phyloP scores from a whole-genome alignment of 1,284 basidiomycete genomes.

The Marasmius fiardii region DNA sequence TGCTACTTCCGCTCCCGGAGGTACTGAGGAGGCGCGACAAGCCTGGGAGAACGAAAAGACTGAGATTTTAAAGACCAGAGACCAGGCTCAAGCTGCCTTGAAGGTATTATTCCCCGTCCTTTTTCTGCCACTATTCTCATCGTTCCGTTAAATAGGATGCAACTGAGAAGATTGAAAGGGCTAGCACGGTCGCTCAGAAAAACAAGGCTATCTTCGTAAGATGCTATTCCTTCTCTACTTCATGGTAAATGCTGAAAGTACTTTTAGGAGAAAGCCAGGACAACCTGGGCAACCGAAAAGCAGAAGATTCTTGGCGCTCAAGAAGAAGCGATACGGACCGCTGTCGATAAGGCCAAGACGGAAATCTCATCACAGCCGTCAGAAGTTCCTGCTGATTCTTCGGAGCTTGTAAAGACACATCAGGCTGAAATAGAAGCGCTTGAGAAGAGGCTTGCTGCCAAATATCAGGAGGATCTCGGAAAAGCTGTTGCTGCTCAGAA shows the following conservation, averaged over 20 bases:
- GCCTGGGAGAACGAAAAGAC: constrained; percentile 58
- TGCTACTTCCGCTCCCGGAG: constrained; percentile 18
- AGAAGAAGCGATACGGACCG: constrained; percentile 45
- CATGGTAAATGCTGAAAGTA: constrained; percentile 13
- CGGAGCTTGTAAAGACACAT: constrained; percentile 48
- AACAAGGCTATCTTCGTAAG: constrained; percentile 14
- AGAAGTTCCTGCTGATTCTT: constrained; percentile 22
- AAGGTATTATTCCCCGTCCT: constrained; percentile 37
- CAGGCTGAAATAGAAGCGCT: constrained; percentile 55
- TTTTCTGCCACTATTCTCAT: neutral
- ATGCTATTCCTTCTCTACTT: constrained; percentile 20
- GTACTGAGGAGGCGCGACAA: constrained; percentile 29
- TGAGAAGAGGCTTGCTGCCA: constrained; percentile 45
- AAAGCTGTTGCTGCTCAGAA: constrained; percentile 40
- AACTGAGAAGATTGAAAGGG: constrained; percentile 44
- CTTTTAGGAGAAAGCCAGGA: constrained; percentile 18
- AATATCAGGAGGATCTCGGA: constrained; percentile 57
- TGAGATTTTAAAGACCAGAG: constrained; percentile 52
- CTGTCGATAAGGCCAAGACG: constrained; percentile 50
- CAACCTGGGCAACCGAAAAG: constrained; percentile 30
- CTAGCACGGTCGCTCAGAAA: constrained; percentile 41
- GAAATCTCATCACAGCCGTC: constrained; percentile 32
- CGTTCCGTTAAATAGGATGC: constrained; percentile 32
- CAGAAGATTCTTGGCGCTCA: constrained; percentile 34
- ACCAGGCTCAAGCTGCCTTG: constrained; percentile 52